A percentile compares a stretch with the other conserved stretches of the same genome.
phyloP scores from a whole-genome alignment of 140 eudicot genomes.

The Erigeron philadelphicus region DNA sequence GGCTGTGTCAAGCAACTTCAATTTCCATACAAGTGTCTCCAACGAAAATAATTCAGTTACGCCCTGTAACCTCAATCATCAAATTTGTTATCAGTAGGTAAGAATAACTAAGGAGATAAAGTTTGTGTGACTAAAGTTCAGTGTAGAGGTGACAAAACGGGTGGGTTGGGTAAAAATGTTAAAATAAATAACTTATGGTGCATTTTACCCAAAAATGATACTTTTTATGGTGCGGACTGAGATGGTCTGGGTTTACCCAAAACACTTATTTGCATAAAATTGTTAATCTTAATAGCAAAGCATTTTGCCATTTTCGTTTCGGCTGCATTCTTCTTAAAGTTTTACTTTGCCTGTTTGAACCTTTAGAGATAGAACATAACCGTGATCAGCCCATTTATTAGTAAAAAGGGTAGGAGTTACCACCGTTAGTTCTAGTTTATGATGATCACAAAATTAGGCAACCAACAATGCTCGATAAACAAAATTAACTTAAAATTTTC shows the following conservation, averaged over 20 bases:
- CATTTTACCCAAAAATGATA: not conserved
- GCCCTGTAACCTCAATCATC: conserved; percentile 47
- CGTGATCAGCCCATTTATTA: not conserved
- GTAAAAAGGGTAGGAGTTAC: not conserved
- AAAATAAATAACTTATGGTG: not conserved
- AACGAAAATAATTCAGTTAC: conserved; percentile 36
- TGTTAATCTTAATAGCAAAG: not conserved
- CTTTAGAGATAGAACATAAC: not conserved
- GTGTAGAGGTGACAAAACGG: not conserved
- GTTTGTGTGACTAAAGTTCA: not conserved
- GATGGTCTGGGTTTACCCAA: not conserved
- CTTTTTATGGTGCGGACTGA: not conserved
- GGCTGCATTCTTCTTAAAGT: not conserved
- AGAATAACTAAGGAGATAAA: not conserved
- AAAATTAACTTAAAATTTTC: not conserved
- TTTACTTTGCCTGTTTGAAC: not conserved
- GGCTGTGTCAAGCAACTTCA: conserved; percentile 57
- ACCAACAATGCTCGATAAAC: not conserved
- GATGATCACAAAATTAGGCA: not conserved
- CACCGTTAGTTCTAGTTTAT: not conserved
- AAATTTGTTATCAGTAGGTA: conserved; percentile 23
- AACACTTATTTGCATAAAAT: not conserved
- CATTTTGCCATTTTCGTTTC: not conserved
- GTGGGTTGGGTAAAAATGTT: not conserved
- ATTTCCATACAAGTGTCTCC: conserved; percentile 66